phyloP scores from a whole-genome alignment of 495 filamentous ascomycete species.

The Baudoinia panamericana region DNA sequence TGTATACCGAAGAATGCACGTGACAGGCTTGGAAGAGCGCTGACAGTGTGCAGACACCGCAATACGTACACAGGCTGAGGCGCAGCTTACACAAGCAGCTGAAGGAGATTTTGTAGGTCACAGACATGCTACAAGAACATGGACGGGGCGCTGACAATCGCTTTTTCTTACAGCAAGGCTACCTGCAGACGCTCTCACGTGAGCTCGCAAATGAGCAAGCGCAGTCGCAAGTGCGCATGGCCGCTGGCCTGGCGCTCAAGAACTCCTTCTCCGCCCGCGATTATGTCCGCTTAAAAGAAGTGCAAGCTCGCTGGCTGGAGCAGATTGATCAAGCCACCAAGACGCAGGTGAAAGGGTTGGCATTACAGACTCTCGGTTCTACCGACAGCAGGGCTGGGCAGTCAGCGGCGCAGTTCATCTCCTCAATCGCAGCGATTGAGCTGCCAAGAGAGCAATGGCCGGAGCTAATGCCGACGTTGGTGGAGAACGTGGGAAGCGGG shows the following conservation, averaged over 20 bases:
- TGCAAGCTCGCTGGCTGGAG: constrained; percentile 82
- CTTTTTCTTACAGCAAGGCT: constrained; percentile 52
- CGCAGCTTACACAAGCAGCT: constrained; percentile 82
- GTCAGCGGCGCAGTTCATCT: constrained; percentile 85
- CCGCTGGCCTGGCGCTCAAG: constrained; percentile 91
- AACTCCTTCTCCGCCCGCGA: constrained; percentile 94
- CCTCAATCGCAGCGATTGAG: constrained; percentile 89
- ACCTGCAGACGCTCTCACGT: constrained; percentile 78
- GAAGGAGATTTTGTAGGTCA: constrained; percentile 85
- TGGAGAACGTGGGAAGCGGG: constrained; percentile 82
- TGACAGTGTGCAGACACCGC: constrained; percentile 55
- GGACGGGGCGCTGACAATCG: constrained; percentile 15
- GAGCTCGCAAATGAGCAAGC: constrained; percentile 85
- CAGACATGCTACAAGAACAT: constrained; percentile 17
- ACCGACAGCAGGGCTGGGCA: constrained; percentile 66
- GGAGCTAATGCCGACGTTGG: constrained; percentile 79
- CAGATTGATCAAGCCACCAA: constrained; percentile 68
- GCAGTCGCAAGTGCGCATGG: constrained; percentile 69
- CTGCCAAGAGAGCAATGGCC: constrained; percentile 86
- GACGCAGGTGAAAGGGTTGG: constrained; percentile 70
- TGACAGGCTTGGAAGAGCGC: constrained; percentile 24
- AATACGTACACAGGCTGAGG: constrained; percentile 78
- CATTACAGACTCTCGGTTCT: constrained; percentile 70
- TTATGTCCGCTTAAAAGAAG: constrained; percentile 64
- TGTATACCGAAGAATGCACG: constrained; percentile 22